Percentiles rank a stretch among this genome's conserved stretches.
Evolutionary conservation across 208 protist genomes (phyloP).

Genomic region (Wallacemonas sp.): DNA sequence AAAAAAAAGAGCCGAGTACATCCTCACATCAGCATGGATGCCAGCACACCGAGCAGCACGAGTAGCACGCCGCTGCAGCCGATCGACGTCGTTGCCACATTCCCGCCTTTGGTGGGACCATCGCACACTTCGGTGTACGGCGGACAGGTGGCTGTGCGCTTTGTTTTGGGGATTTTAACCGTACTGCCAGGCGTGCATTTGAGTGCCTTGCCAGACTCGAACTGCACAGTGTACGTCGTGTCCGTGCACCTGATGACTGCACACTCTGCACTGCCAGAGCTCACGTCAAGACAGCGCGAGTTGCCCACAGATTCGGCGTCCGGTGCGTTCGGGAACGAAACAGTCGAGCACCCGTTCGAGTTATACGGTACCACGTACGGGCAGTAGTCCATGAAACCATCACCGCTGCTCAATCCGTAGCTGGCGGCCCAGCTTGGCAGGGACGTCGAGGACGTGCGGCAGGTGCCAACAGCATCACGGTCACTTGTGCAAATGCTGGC

Average conservation of each 20-base stretch:
- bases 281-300: constrained; percentile 18
- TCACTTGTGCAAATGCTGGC: constrained; percentile 25
- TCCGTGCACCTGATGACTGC: constrained; percentile 23
- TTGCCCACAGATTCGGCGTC: constrained; percentile 17
- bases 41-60: background rate
- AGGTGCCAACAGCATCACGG: constrained; percentile 29
- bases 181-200: constrained; percentile 8
- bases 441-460: too few species aligned
- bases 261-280: constrained; percentile 9
- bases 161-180: constrained; percentile 8
- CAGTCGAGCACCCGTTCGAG: constrained; percentile 26
- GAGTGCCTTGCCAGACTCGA: constrained; percentile 1
- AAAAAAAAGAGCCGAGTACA: too few species aligned
- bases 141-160: constrained; percentile 38
- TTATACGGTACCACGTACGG: constrained; percentile 23
- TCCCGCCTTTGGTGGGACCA: background rate
- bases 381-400: constrained; percentile 46
- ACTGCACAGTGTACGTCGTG: constrained; percentile 14
- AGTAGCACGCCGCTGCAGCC: background rate
- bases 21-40: background rate
- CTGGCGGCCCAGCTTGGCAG: constrained; percentile 8
- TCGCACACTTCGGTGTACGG: constrained; percentile 45
- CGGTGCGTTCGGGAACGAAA: background rate
- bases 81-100: constrained; percentile 17
- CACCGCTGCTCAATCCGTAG: constrained; percentile 48